A percentile compares a stretch with the other conserved stretches of the same genome.
Evolutionary conservation across 73 alveolate species (phyloP).

Genomic region (Symbiodinium natans): DNA sequence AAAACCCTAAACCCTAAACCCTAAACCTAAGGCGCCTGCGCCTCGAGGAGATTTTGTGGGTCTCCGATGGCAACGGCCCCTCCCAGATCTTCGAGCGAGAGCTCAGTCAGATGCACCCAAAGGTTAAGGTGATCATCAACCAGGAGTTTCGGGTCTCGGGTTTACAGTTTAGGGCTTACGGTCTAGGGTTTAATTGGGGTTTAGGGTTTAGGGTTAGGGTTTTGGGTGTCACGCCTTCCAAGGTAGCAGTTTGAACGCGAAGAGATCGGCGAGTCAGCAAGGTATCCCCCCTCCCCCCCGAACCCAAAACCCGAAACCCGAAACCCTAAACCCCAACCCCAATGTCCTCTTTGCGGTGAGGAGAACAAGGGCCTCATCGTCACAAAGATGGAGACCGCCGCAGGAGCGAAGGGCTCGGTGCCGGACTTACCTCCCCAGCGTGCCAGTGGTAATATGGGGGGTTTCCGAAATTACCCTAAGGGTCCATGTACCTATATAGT

Average conservation of each 20-base stretch:
- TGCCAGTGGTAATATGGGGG: too few species aligned
- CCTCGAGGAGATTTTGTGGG: conserved; percentile 25
- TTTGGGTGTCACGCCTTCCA: not conserved
- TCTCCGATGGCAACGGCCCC: conserved; percentile 37
- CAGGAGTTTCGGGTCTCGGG: not conserved
- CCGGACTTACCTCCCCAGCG: not conserved
- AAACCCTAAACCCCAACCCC: not conserved
- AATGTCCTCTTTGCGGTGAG: not conserved
- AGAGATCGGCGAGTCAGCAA: not conserved
- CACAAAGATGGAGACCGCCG: conserved; percentile 67
- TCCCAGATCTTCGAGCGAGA: not conserved
- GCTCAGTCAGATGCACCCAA: conserved; percentile 25
- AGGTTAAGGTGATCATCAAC: conserved; percentile 41
- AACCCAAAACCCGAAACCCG: not conserved
- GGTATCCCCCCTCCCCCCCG: not conserved
- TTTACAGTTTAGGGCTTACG: not conserved
- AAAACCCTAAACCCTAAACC: too few species aligned
- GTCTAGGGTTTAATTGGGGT: too few species aligned
- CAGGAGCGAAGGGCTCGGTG: conserved; percentile 12
- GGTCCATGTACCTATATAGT: too few species aligned
- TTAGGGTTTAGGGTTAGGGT: too few species aligned
- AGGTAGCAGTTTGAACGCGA: not conserved
- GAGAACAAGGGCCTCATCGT: conserved; percentile 66
- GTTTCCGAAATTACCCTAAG: too few species aligned
- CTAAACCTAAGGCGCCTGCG: not conserved